Conservation (phyloP, 495 filamentous ascomycete genomes). For the Podospora didyma region DNA sequence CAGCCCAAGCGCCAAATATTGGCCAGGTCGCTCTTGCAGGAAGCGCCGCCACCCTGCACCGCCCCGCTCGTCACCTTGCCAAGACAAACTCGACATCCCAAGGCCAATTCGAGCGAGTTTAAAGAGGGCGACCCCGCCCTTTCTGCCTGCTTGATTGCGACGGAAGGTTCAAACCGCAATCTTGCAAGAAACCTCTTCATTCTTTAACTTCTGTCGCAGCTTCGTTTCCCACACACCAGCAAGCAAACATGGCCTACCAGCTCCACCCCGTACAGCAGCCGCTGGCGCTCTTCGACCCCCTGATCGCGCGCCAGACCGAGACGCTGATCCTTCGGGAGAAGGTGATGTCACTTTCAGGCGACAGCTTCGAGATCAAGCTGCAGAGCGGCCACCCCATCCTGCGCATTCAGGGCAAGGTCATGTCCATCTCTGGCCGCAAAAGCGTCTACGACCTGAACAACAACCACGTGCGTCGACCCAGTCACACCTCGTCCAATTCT, state of each 20-base stretch:
- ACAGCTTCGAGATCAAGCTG: constrained; percentile 53
- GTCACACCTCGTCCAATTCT: too few relatives aligned
- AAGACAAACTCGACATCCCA: too few relatives aligned
- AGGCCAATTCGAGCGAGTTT: too few relatives aligned
- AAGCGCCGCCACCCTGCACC: too few relatives aligned
- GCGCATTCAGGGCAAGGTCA: constrained; percentile 48
- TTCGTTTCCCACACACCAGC: not conserved
- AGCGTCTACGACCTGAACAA: constrained; percentile 42
- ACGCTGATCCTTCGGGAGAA: constrained; percentile 53
- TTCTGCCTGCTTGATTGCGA: too few relatives aligned
- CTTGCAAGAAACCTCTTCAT: not conserved
- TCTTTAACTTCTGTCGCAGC: not conserved
- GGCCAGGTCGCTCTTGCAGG: too few relatives aligned
- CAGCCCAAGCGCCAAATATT: too few relatives aligned
- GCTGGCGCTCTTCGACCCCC: constrained; percentile 44
- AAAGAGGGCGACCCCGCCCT: too few relatives aligned
- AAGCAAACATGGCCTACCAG: constrained; percentile 13
- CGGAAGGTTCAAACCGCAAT: too few relatives aligned
- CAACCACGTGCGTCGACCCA: constrained; percentile 29
- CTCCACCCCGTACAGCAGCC: constrained; percentile 32
- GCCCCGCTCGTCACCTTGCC: too few relatives aligned
- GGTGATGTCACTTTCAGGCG: constrained; percentile 43
- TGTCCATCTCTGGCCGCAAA: constrained; percentile 38
- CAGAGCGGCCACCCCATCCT: constrained; percentile 44
- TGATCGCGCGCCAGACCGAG: constrained; percentile 42